Evolutionary conservation across 2,329 filamentous ascomycete genomes (phyloP).

Genomic region (Penicillium sp.): DNA sequence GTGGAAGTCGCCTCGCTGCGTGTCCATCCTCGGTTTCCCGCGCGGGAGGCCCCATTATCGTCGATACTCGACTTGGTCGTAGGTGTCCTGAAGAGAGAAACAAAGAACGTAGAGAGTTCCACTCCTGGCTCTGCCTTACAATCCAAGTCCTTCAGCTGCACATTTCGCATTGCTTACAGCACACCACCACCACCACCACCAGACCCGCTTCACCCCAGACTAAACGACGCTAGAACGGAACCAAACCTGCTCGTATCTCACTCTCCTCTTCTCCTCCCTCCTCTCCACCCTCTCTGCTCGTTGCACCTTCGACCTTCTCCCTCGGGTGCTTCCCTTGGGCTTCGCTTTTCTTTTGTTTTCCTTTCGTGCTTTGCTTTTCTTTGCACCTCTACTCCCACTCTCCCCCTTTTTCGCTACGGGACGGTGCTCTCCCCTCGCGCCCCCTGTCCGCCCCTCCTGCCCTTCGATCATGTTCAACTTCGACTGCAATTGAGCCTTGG

Average conservation of each 20-base stretch:
- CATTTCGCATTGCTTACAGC: no score
- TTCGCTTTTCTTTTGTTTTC: constrained; percentile 17
- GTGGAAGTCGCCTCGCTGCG: no score
- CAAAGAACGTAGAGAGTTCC: no score
- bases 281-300: constrained; percentile 14
- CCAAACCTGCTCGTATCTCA: constrained; percentile 17
- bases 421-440: constrained; percentile 25
- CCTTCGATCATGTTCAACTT: constrained; percentile 24
- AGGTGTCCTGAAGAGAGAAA: no score
- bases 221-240: constrained; percentile 18
- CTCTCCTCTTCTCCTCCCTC: constrained; percentile 6
- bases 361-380: constrained; percentile 16
- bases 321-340: constrained; percentile 13
- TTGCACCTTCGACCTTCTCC: constrained; percentile 8
- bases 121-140: no score
- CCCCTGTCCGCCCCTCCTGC: constrained; percentile 27
- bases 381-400: constrained; percentile 2
- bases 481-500: constrained; percentile 17
- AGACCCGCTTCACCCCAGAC: constrained; percentile 25
- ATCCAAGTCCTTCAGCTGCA: no score
- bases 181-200: no score
- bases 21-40: no score
- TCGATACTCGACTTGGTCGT: no score
- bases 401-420: constrained; percentile 14
- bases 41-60: no score